Percentiles rank a stretch among this genome's conserved stretches.
Conservation (phyloP, 768 basidiomycete genomes). For the Tulasnella sp. region DNA sequence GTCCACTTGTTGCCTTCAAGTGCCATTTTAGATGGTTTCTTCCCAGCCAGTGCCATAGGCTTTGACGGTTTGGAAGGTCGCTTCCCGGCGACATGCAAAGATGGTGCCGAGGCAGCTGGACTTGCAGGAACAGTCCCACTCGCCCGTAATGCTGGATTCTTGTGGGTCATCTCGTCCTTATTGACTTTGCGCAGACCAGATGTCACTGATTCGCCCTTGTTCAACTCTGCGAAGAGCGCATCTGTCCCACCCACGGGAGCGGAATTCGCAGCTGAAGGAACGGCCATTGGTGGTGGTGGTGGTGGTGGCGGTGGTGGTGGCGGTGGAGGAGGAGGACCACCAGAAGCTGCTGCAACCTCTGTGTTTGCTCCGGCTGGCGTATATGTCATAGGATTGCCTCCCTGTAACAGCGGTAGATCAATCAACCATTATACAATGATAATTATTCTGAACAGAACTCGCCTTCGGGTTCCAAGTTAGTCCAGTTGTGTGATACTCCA, state of each 20-base stretch:
- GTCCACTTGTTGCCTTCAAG: slow-evolving; percentile 91
- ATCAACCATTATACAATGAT: not conserved
- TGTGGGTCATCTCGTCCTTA: slow-evolving; percentile 96
- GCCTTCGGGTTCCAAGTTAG: slow-evolving; percentile 83
- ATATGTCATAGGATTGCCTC: slow-evolving; percentile 22
- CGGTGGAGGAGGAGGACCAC: slow-evolving; percentile 31
- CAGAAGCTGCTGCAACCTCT: slow-evolving; percentile 24
- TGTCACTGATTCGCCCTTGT: slow-evolving; percentile 82
- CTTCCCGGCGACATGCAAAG: slow-evolving; percentile 28
- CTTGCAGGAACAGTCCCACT: slow-evolving; percentile 39
- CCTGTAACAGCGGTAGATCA: not conserved
- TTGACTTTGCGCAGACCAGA: slow-evolving; percentile 88
- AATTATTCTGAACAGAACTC: slow-evolving; percentile 16
- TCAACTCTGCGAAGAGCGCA: slow-evolving; percentile 84
- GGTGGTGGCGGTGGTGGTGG: slow-evolving; percentile 38
- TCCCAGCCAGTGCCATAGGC: slow-evolving; percentile 69
- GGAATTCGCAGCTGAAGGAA: slow-evolving; percentile 21
- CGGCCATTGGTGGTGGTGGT: slow-evolving; percentile 26
- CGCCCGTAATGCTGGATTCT: slow-evolving; percentile 79
- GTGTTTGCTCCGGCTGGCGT: slow-evolving; percentile 27
- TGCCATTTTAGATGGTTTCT: slow-evolving; percentile 83
- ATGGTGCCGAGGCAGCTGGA: slow-evolving; percentile 24
- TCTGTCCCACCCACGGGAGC: slow-evolving; percentile 43
- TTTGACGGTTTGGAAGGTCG: slow-evolving; percentile 75
- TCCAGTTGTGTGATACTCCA: slow-evolving; percentile 77